Conservation (phyloP, 208 protist species). For the Porcisia deanei region DNA sequence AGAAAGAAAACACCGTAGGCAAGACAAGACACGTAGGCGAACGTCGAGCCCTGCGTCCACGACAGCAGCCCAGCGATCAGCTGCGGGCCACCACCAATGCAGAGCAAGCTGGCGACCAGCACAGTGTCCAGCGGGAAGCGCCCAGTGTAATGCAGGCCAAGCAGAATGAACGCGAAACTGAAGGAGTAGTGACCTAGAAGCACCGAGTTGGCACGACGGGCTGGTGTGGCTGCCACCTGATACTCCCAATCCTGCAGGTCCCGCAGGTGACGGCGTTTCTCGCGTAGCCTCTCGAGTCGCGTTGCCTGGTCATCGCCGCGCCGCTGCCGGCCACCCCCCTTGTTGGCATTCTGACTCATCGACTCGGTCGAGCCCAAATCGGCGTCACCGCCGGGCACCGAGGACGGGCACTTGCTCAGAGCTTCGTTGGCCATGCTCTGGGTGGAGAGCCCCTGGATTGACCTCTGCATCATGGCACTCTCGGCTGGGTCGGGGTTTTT, state of each 20-base stretch:
- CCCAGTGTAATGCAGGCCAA: conserved; percentile 57
- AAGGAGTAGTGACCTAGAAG: conserved; percentile 53
- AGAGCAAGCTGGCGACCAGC: conserved; percentile 46
- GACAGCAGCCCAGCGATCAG: conserved; percentile 60
- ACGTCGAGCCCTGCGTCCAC: conserved; percentile 51
- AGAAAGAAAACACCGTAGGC: conserved; percentile 66
- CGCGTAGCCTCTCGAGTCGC: too few relatives aligned
- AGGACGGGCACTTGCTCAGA: too few relatives aligned
- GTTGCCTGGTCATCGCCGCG: too few relatives aligned
- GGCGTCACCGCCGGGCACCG: too few relatives aligned
- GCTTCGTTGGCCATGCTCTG: too few relatives aligned
- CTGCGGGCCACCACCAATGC: conserved; percentile 54
- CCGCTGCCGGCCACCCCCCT: too few relatives aligned
- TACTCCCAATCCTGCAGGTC: conserved; percentile 14
- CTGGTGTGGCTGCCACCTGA: not conserved
- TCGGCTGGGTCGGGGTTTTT: too few relatives aligned
- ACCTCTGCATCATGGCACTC: too few relatives aligned
- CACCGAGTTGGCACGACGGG: conserved; percentile 31
- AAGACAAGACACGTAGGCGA: conserved; percentile 45
- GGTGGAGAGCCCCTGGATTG: too few relatives aligned
- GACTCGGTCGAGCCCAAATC: too few relatives aligned
- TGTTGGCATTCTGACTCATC: too few relatives aligned
- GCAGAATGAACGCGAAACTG: conserved; percentile 62
- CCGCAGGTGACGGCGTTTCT: conserved; percentile 1
- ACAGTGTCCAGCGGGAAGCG: conserved; percentile 34